Conservation (phyloP, 208 protist genomes). For the Naegleria fowleri region DNA sequence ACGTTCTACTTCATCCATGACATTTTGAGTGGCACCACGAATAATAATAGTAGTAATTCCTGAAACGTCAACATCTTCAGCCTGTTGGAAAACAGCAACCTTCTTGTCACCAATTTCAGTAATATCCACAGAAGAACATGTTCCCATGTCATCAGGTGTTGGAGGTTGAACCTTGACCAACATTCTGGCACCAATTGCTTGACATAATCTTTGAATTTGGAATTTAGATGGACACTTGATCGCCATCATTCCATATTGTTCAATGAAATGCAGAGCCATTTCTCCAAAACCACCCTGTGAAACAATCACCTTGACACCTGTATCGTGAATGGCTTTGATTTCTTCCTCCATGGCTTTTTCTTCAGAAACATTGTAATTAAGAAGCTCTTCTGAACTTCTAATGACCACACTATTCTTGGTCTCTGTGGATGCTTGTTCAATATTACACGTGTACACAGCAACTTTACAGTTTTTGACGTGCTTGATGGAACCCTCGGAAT, state of each 20-base stretch:
- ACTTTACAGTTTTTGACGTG: slow-evolving; percentile 90
- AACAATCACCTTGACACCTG: slow-evolving; percentile 95
- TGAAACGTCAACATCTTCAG: slow-evolving; percentile 56
- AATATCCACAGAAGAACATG: slow-evolving; percentile 83
- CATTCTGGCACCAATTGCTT: slow-evolving; percentile 85
- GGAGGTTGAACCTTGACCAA: slow-evolving; percentile 81
- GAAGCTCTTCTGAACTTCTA: slow-evolving; percentile 93
- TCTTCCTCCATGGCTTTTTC: slow-evolving; percentile 93
- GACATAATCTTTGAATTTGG: slow-evolving; percentile 94
- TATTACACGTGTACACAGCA: slow-evolving; percentile 92
- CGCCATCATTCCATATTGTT: slow-evolving; percentile 95
- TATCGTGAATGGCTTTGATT: slow-evolving; percentile 88
- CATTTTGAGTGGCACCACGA: slow-evolving; percentile 93
- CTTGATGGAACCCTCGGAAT: slow-evolving; percentile 79
- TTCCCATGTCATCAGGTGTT: slow-evolving; percentile 88
- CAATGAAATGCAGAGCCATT: slow-evolving; percentile 97
- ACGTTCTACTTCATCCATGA: slow-evolving; percentile 93
- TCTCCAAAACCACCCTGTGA: slow-evolving; percentile 94
- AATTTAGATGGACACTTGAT: slow-evolving; percentile 96
- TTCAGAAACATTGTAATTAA: slow-evolving; percentile 91
- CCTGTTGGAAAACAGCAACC: slow-evolving; percentile 89
- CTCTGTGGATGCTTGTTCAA: slow-evolving; percentile 94
- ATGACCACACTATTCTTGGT: slow-evolving; percentile 97
- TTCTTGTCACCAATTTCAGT: slow-evolving; percentile 90
- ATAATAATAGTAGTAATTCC: slow-evolving; percentile 97